Base-by-base conservation (phyloP, 192 early-diverging fungal genomes). In the Rhizophagus sp. region DNA sequence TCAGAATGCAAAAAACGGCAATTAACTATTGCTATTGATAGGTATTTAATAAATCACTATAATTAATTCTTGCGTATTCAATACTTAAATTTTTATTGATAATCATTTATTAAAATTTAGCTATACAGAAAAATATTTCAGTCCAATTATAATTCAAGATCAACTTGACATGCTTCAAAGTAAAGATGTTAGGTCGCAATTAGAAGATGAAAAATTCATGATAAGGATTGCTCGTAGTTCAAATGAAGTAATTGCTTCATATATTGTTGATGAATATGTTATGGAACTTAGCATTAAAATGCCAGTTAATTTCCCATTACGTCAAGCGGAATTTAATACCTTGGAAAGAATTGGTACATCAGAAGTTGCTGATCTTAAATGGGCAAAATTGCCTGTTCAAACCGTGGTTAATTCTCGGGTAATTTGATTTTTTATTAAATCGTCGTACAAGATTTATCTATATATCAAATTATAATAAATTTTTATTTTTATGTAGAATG, bases 1-100 rank as follows among this genome's bases (percentile, higher is more conserved):
- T 86, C 89, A 4, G 90, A 94, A 79, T 92, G 92, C 86, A 94
- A 94, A 82, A 86, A 93, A 44, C 84, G 95, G 12, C 95, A 96
- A 79, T 75, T 94, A 57, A 88, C 82, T 25, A 81, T 94, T 62
- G 90, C 90, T 3, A 89, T 96, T 39, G 95, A 96, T 79, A 86
- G 83, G 87, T 92, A 82, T 33, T 22, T 17, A 57, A 57, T 7
- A 57, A 19, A 57, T 52, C 17, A 52, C 0, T 52, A 5, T 17
- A 52, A 17, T 17, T 4, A 57, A 22, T 57, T 57, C 17, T 57
- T 57, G 19, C 19, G 22, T 5, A 17, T 19, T 57, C 0, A 57
- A 52, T 36, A 4, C 3, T 36, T 2, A 30, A 30, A 36, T 36
- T 36, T 36, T 52, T 19, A 15, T 41, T 41, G 8, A 41, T 7